phyloP scores from a whole-genome alignment of 139 green algal species.

The Chlorella vulgaris region DNA sequence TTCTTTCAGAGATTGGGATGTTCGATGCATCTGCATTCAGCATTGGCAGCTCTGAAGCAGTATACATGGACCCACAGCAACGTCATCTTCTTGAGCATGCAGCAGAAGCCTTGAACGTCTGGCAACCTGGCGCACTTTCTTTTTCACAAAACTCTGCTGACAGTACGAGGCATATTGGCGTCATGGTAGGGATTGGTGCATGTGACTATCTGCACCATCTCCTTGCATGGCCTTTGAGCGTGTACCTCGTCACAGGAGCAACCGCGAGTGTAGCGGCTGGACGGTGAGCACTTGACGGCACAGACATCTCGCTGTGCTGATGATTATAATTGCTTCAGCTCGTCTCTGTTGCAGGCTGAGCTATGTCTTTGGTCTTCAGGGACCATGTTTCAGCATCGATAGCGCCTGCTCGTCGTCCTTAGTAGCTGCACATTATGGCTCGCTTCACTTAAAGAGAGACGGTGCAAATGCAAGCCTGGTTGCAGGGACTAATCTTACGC shows the following conservation, averaged over 20 bases:
- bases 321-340: too few relatives aligned
- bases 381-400: constrained; percentile 74
- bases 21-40: constrained; percentile 52
- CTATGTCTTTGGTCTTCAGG: constrained; percentile 76
- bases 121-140: not conserved
- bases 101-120: constrained; percentile 33
- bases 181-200: constrained; percentile 51
- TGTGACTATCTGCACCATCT: constrained; percentile 18
- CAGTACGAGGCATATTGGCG: not conserved
- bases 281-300: constrained; percentile 43
- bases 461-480: constrained; percentile 3
- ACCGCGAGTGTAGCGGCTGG: constrained; percentile 53
- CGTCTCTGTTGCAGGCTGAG: constrained; percentile 76
- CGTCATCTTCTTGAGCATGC: constrained; percentile 67
- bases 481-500: constrained; percentile 43
- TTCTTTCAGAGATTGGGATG: constrained; percentile 38
- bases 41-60: constrained; percentile 45
- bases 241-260: constrained; percentile 77
- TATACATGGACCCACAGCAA: constrained; percentile 77
- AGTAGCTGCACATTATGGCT: constrained; percentile 63
- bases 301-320: constrained; percentile 34
- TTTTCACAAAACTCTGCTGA: not conserved
- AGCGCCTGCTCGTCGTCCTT: constrained; percentile 85
- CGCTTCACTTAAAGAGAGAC: not conserved
- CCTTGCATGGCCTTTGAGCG: constrained; percentile 32